A percentile compares a stretch with the other conserved stretches of the same genome.
These are phyloP conservation scores for Cytospora piceae DNA, from an alignment of 2,329 filamentous ascomycete genomes.

Conservation along the genomic window DNA sequence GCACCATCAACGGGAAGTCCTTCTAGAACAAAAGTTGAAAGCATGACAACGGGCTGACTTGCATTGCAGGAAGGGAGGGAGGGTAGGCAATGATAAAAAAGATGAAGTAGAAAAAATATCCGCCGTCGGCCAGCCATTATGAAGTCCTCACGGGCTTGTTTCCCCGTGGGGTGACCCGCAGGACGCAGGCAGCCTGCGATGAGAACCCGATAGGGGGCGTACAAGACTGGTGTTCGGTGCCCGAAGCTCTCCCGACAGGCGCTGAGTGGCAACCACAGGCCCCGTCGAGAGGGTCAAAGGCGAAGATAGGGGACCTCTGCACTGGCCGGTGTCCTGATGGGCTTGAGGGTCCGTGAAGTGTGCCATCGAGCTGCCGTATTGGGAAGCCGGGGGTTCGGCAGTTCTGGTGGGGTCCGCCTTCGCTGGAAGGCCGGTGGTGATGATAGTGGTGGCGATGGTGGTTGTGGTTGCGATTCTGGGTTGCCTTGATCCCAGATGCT, in stretches of 20 bases:
- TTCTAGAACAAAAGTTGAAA: conserved; percentile 2
- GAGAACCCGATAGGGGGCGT: too few relatives aligned
- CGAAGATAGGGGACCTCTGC: conserved; percentile 7
- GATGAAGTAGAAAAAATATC: background rate
- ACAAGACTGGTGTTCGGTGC: conserved; percentile 7
- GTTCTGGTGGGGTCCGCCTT: background rate
- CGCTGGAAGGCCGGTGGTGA: background rate
- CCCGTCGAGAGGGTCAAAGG: conserved; percentile 1
- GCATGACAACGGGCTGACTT: background rate
- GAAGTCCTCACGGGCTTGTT: conserved; percentile 1
- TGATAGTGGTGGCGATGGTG: background rate
- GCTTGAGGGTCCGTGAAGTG: background rate
- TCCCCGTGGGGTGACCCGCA: background rate
- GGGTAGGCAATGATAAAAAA: background rate
- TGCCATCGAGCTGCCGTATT: conserved; percentile 9
- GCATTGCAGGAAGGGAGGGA: conserved; percentile 5
- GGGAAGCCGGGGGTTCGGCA: background rate
- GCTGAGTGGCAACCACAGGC: background rate
- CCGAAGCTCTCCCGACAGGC: conserved; percentile 10
- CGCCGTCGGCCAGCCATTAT: conserved; percentile 5
- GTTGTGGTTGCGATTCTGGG: background rate
- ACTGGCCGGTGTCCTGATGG: background rate
- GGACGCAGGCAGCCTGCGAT: background rate
- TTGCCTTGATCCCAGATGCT: background rate
- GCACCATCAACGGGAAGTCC: conserved; percentile 5